Conservation (phyloP, 805 yeast species). For the Sungouiella blattae region DNA sequence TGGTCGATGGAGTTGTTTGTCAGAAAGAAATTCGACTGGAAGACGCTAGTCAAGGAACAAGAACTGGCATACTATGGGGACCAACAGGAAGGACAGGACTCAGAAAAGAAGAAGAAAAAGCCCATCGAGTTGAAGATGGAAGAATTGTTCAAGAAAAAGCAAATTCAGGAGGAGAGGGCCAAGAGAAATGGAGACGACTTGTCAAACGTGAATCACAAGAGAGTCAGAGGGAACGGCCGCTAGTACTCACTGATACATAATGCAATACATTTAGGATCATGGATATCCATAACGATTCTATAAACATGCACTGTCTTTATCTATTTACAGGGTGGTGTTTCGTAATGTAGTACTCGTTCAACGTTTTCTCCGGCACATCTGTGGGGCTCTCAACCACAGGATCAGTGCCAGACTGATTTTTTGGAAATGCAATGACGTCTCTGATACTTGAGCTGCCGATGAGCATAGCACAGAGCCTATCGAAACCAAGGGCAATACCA, state of each 20-base stretch:
- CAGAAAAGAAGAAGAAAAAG: slow-evolving; percentile 21
- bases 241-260: slow-evolving; percentile 1
- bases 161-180: slow-evolving; percentile 23
- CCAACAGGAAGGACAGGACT: slow-evolving; percentile 9
- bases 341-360: slow-evolving; percentile 53
- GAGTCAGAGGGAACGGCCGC: slow-evolving; percentile 10
- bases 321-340: slow-evolving; percentile 2
- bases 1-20: slow-evolving; percentile 83
- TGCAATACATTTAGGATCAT: neutral
- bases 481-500: slow-evolving; percentile 94
- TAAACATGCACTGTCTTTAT: neutral
- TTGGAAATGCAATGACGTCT: slow-evolving; percentile 96
- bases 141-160: slow-evolving; percentile 29
- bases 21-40: slow-evolving; percentile 83
- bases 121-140: slow-evolving; percentile 44
- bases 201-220: slow-evolving; percentile 6
- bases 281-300: neutral
- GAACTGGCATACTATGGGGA: slow-evolving; percentile 30
- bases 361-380: slow-evolving; percentile 45
- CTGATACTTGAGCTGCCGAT: slow-evolving; percentile 73
- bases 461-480: slow-evolving; percentile 87
- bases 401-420: slow-evolving; percentile 84
- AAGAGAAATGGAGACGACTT: slow-evolving; percentile 22
- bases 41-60: slow-evolving; percentile 49
- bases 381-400: slow-evolving; percentile 87